phyloP scores from a whole-genome alignment of 768 basidiomycete species.

The Mycena olivaceomarginata region DNA sequence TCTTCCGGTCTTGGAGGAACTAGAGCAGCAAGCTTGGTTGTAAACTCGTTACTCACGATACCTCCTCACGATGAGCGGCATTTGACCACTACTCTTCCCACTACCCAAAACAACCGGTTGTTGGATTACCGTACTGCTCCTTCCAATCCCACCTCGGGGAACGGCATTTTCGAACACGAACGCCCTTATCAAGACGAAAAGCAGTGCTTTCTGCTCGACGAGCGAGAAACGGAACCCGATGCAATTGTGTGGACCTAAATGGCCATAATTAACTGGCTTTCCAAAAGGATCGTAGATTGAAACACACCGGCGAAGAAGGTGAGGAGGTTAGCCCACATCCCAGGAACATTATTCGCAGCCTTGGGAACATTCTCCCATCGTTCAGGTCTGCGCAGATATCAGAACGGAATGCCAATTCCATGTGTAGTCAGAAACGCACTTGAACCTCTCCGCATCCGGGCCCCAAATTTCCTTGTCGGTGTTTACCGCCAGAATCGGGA shows the following conservation, averaged over 20 bases:
- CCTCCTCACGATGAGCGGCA: slow-evolving; percentile 30
- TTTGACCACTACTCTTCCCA: background rate
- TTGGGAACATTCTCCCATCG: slow-evolving; percentile 74
- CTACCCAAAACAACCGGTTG: slow-evolving; percentile 8
- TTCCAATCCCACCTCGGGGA: slow-evolving; percentile 21
- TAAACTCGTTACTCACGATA: background rate
- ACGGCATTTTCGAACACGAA: slow-evolving; percentile 64
- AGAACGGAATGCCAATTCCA: background rate
- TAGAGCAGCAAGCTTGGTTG: background rate
- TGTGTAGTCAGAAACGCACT: slow-evolving; percentile 54
- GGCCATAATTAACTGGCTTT: background rate
- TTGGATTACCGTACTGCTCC: slow-evolving; percentile 12
- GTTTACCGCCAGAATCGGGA: slow-evolving; percentile 75
- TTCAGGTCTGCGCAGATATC: slow-evolving; percentile 71
- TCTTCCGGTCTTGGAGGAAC: background rate
- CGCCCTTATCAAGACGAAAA: slow-evolving; percentile 64
- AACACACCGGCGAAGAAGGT: slow-evolving; percentile 75
- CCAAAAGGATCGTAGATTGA: background rate
- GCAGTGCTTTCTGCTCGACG: slow-evolving; percentile 69
- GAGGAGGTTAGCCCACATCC: slow-evolving; percentile 76
- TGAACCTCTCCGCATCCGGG: slow-evolving; percentile 77
- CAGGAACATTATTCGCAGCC: slow-evolving; percentile 67
- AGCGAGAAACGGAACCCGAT: slow-evolving; percentile 82
- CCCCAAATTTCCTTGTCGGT: slow-evolving; percentile 75
- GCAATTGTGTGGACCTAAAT: slow-evolving; percentile 68